Base-by-base conservation (phyloP, 306 rosid species). In the Gastrolobium villosum region DNA sequence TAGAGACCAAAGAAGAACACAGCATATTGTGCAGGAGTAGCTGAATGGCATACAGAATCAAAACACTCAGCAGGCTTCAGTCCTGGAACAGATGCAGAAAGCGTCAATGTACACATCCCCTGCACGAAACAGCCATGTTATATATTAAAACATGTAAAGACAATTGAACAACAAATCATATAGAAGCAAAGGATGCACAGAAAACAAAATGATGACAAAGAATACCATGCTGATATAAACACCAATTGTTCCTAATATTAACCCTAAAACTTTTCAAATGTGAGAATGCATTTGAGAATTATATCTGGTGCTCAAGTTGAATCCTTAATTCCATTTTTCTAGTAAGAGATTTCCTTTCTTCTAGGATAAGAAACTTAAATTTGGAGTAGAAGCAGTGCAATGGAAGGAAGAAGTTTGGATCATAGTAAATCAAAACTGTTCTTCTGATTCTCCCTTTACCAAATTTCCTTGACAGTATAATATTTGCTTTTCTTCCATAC, bases 81-180 rank as follows among this genome's bases (percentile, higher is more conserved):
- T 31, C 75, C 88, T 39, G 97, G 89, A 85, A 89, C 68, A 36
- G 97, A 81, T 59, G 99, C 99, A 14, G 99, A 91, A 74, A 96
- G 94, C 69, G 97, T 88, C 96, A 96, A 86, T 39, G 92, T 91
- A 75, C 98, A 84, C 98, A 96, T 96, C 54, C 99, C 99, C 99
- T 96, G 90, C 56, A 84, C 34, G 80, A 84, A 82, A 66, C 40
- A 75, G 53, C 50, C 65, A 77, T 26, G 44, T 45, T 55, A 71
- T 5, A 3, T 10, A 65, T 75, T 67, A 71, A 55, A 81, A 84
- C 60, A 79, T 52, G 52, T 69, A 57, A 65, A 65, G 68, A 59
- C 11, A 6, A 73, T 54, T 30, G 28, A 45, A 44, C 15, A 62
- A 11, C 50, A 72, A 70, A 69, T 41, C 32, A 66, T 34, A 34